phyloP scores from a whole-genome alignment of 768 basidiomycete species.

The Fistulinella prunicolor region DNA sequence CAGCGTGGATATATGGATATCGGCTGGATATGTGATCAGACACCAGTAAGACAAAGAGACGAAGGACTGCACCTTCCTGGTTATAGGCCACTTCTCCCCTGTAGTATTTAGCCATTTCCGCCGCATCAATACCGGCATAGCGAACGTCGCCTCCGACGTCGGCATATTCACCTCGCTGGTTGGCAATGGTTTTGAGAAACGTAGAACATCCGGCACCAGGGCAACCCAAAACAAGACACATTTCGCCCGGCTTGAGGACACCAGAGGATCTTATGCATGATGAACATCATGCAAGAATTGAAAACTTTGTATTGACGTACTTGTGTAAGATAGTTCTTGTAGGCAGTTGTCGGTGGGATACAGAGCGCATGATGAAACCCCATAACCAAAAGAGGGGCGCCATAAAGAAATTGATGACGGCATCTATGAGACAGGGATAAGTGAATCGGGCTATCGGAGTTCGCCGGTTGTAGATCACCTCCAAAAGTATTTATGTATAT shows the following conservation, averaged over 20 bases:
- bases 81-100: constrained; percentile 81
- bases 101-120: constrained; percentile 73
- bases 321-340: constrained; percentile 60
- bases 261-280: constrained; percentile 53
- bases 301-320: constrained; percentile 31
- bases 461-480: constrained; percentile 37
- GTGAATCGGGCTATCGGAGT: not conserved
- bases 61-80: constrained; percentile 52
- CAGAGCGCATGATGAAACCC: constrained; percentile 37
- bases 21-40: constrained; percentile 44
- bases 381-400: constrained; percentile 49
- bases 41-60: not conserved
- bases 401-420: constrained; percentile 51
- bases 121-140: constrained; percentile 76
- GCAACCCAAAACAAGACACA: constrained; percentile 82
- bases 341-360: constrained; percentile 37
- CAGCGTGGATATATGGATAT: constrained; percentile 79
- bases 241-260: constrained; percentile 73
- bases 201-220: constrained; percentile 85
- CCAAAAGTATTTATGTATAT: constrained; percentile 59
- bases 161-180: constrained; percentile 64
- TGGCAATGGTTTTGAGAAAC: constrained; percentile 81
- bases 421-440: constrained; percentile 35
- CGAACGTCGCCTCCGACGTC: constrained; percentile 67
- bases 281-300: not conserved